Evolutionary conservation across 2,329 filamentous ascomycete genomes (phyloP), one percentile per base, ranked within the genome.

Genomic region (Hymenoscyphus linearis): DNA sequence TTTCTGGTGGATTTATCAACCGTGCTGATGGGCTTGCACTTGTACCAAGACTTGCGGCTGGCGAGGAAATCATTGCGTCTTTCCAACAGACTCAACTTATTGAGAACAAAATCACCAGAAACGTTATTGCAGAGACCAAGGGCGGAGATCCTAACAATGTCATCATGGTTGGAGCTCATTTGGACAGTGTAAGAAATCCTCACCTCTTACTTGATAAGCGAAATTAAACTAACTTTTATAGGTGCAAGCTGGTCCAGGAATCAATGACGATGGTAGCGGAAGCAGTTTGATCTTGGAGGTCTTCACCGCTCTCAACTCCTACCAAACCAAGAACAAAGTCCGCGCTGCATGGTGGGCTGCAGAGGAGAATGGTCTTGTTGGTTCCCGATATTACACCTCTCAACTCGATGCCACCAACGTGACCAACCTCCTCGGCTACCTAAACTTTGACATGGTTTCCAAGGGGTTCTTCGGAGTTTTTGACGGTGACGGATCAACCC

Each of bases 251-350:
- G 85, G 85, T 0, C 85, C 85, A 0, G 85, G 85, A 5, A 85
- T 88, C 75, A 88, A 88, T 71, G 85, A 88, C 70, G 81, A 88
- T 67, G 85, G 85, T 55, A 83, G 79, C 14, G 85, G 85, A 18
- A 79, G 79, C 1, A 80, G 85, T 64, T 80, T 79, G 26, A 77
- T 86, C 57, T 77, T 88, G 9, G 83, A 84, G 58, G 77, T 85
- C 34, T 85, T 85, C 10, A 79, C 80, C 27, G 79, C 80, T n/a
- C 78, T 88, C 35, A 79, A 81, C n/a, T 76, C 78, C 52, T 87
- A 78, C 72, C 73, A 72, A 4, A 78, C 83, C 60, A 85, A 80
- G 62, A 84, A 85, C 68, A 79, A 80, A 36, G 80, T 88, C n/a
- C 81, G 85, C 61, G 86, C 88, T 72, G 79, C 76, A 59, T 88